Base-by-base conservation (phyloP, 2,329 filamentous ascomycete genomes). In the Botrytis aclada region DNA sequence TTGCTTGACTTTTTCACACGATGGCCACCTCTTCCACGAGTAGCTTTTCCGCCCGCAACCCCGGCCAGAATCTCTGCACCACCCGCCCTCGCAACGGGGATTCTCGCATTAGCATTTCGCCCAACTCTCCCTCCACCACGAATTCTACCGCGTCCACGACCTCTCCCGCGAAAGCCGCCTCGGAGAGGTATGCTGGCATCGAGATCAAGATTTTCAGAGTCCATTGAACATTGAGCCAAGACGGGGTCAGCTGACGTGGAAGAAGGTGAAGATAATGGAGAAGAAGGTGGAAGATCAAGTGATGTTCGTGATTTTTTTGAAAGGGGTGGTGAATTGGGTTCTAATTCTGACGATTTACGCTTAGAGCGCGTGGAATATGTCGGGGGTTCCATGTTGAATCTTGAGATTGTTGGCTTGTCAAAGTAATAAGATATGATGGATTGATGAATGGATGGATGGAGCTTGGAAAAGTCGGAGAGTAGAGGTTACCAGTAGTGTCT, bases 1-100 rank as follows among this genome's bases (percentile, higher is more conserved):
- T 80, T 77, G 56, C 74, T 74, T 14, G 74, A 75, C 56, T 77
- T 79, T 73, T 79, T 79, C 56, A 78, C 77, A 18, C 79, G 76
- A 70, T 76, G 76, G 47, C 76, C 77, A 67, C 77, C 78, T 54
- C 75, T 71, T 10, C 76, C 76, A n/a, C 77, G 73, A 41, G 64
- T 70, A 22, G 73, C 47, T 67, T 74, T 73, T 14, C 74, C 74
- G 64, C 74, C 73, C 39, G 73, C 63, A 32, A 62, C 56, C 63
- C 64, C 41, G 2, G 60, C 73, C 25, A 70, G 66, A 16, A 51
- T 10, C 10, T 62, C 64, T 37, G 41, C 34, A 39, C 47, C 45
- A 29, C 47, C 34, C 47, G 34, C n/a, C 60, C 70, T 54, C 7
- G 43, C 20, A n/a, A 72, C 43, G 2, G 41, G 37, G 18, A 47